Base-by-base conservation (phyloP, 2,329 filamentous ascomycete species). In the Bipolaris oryzae region DNA sequence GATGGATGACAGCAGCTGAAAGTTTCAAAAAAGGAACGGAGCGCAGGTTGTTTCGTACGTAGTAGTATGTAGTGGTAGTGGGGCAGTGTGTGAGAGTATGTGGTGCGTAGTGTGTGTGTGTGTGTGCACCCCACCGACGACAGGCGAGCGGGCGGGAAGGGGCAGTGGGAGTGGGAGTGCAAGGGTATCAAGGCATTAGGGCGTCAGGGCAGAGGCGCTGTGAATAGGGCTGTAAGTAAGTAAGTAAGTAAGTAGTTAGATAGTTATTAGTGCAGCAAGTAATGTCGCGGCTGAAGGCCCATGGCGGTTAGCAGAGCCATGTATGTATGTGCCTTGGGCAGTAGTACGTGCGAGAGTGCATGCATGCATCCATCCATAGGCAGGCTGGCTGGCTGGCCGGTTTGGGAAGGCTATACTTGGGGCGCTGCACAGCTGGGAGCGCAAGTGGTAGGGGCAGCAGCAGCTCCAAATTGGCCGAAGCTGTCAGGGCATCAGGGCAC, bases 401-500 rank as follows among this genome's bases (percentile, higher is more conserved):
- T 65, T 66, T 58, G 60, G 64, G 64, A 39, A 33, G 53, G 28
- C 10, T 31, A 13, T 31, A 31, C 28, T 31, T 31, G 28, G 28
- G 28, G 28, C 28, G 28, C 28, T 11, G 28, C 10, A 3, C 3
- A 28, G 7, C n/a, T n/a, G n/a, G n/a, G n/a, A n/a, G n/a, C n/a
- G n/a, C n/a, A n/a, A n/a, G n/a, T n/a, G n/a, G n/a, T 28, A 28
- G 4, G 23, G 7, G 23, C 23, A 23, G 23, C 7, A 7, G 23
- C 23, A 23, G 23, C 23, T 1, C n/a, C n/a, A n/a, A n/a, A 7
- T 23, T 3, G 23, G 33, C 18, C 16, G 55, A 53, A 37, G 48
- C 53, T 59, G 60, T 64, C 62, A 64, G 62, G 60, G 52, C 58
- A 55, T 64, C 62, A 64, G 62, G 57, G 52, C 58, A 55, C 43